phyloP scores from a whole-genome alignment of 306 rosid species.

The Cicer judaicum region DNA sequence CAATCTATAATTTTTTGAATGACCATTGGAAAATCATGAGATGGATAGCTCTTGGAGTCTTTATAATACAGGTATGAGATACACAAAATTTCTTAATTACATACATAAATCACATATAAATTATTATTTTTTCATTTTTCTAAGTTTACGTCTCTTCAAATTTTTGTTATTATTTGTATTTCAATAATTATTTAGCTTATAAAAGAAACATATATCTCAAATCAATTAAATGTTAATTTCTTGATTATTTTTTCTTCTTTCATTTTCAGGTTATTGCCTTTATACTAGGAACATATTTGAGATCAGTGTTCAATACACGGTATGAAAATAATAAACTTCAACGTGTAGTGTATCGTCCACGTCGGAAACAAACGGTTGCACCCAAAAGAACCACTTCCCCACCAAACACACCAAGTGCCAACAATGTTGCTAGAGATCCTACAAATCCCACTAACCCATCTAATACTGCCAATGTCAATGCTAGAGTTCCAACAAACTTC shows the following conservation, averaged over 20 bases:
- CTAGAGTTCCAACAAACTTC: neutral
- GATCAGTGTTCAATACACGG: neutral
- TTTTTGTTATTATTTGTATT: neutral
- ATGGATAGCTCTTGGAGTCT: conserved; percentile 40
- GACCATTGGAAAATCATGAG: conserved; percentile 33
- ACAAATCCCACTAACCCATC: neutral
- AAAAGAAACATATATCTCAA: neutral
- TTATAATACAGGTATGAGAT: conserved; percentile 36
- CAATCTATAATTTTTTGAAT: conserved; percentile 31
- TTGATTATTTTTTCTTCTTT: conserved; percentile 4
- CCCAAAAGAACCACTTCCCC: neutral
- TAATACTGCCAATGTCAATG: neutral
- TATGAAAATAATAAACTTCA: neutral
- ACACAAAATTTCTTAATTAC: neutral
- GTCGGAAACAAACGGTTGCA: neutral
- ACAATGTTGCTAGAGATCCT: neutral
- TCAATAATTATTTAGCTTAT: too few relatives aligned
- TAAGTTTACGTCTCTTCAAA: too few relatives aligned
- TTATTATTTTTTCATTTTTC: too few relatives aligned
- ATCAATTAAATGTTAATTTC: neutral
- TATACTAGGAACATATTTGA: conserved; percentile 29
- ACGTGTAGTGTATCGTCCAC: neutral
- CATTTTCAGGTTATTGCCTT: conserved; percentile 27
- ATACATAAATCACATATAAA: too few relatives aligned
- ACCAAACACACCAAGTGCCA: neutral